A percentile compares a stretch with the other conserved stretches of the same genome.
Conservation (phyloP, 352 stramenopile genomes). For the Globisporangium okanoganense region DNA sequence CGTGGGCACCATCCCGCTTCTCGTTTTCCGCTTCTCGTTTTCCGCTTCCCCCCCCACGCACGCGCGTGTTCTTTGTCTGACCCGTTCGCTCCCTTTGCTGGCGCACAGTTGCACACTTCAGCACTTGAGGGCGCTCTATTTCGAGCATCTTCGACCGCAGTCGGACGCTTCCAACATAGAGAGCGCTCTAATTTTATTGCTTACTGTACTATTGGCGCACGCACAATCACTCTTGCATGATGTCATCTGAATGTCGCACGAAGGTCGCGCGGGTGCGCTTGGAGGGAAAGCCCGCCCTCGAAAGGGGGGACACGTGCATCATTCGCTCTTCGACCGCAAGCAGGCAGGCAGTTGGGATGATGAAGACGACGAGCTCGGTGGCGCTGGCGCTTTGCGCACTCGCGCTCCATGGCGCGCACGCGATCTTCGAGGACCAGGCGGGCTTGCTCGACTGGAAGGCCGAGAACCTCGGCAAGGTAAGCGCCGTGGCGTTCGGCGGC, state of each 20-base stretch:
- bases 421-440: constrained; percentile 73
- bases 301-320: constrained; percentile 6
- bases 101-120: not conserved
- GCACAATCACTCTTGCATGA: not conserved
- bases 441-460: constrained; percentile 78
- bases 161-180: not conserved
- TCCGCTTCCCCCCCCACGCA: not conserved
- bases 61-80: no score
- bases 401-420: constrained; percentile 17
- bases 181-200: not conserved
- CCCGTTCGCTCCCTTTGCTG: no score
- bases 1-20: not conserved
- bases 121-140: not conserved
- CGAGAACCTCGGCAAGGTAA: constrained; percentile 55
- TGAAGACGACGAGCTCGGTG: constrained; percentile 7
- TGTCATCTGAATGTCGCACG: constrained; percentile 7
- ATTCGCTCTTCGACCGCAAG: not conserved
- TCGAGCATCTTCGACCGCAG: not conserved
- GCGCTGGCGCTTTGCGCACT: constrained; percentile 23
- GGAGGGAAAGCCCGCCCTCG: not conserved
- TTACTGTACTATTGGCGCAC: not conserved
- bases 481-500: constrained; percentile 41
- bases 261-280: not conserved
- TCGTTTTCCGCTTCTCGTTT: not conserved
- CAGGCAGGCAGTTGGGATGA: not conserved